A percentile compares a stretch with the other conserved stretches of the same genome.
Conservation (phyloP, 192 early-diverging fungal species). For the Jimgerdemannia flammicorona region DNA sequence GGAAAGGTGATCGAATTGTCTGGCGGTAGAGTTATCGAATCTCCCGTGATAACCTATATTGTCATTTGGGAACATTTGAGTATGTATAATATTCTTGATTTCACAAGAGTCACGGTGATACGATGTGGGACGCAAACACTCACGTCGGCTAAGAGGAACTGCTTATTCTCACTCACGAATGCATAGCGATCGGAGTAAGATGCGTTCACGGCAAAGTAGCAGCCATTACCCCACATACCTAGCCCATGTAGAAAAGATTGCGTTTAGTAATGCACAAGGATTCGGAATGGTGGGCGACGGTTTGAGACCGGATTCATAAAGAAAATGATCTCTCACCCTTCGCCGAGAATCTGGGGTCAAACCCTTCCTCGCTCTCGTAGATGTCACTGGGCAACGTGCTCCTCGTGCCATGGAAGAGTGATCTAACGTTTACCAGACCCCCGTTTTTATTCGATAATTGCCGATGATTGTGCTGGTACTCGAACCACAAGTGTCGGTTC, state of each 20-base stretch:
- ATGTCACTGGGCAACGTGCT: neutral
- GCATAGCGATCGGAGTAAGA: neutral
- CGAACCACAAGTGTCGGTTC: neutral
- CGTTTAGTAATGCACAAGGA: neutral
- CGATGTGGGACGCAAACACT: neutral
- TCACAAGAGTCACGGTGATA: neutral
- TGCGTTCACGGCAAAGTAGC: neutral
- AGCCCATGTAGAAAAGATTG: neutral
- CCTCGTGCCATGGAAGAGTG: neutral
- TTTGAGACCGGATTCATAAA: neutral
- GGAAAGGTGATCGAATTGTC: neutral
- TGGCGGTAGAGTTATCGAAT: neutral
- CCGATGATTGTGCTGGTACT: neutral
- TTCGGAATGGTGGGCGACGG: neutral
- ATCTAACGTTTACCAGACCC: neutral
- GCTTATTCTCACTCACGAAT: no score
- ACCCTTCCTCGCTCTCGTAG: neutral
- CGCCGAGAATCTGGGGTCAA: neutral
- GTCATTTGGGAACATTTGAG: neutral
- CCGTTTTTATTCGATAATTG: neutral
- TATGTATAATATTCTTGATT: neutral
- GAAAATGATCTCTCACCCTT: neutral
- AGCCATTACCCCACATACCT: neutral
- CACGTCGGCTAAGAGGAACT: neutral
- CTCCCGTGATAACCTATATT: neutral